These are phyloP conservation scores for Canavalia ensiformis DNA, from an alignment of 306 rosid species.

Conservation along the genomic window DNA sequence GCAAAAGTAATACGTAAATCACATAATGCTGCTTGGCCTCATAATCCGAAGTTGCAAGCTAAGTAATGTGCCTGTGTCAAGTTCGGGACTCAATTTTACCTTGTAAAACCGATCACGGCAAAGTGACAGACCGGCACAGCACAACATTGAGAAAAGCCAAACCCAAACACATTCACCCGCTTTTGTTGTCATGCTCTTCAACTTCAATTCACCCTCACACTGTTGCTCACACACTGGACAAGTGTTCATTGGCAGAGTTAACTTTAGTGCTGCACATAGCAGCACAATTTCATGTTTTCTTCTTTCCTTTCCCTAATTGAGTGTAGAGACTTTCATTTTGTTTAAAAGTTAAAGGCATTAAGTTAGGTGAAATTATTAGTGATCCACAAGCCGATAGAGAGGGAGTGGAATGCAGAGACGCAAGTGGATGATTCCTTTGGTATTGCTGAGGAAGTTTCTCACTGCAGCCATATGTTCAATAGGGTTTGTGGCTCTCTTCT, in stretches of 20 bases:
- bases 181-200: not conserved
- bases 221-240: not conserved
- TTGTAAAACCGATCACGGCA: not conserved
- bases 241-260: not conserved
- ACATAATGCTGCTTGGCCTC: too few species aligned
- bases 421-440: slow-evolving; percentile 58
- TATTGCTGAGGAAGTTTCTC: slow-evolving; percentile 71
- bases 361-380: slow-evolving; percentile 8
- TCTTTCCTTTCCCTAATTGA: not conserved
- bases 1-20: too few species aligned
- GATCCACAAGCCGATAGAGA: not conserved
- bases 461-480: slow-evolving; percentile 75
- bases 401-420: slow-evolving; percentile 73
- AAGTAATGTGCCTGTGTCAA: too few species aligned
- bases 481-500: slow-evolving; percentile 70
- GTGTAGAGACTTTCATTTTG: not conserved
- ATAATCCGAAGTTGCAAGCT: too few species aligned
- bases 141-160: not conserved
- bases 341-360: not conserved
- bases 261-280: not conserved
- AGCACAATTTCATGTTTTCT: slow-evolving; percentile 9
- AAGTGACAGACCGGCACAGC: not conserved
- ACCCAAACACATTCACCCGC: not conserved
- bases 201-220: not conserved
- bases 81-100: too few species aligned